Base-by-base conservation (phyloP, 306 rosid genomes). In the Benincasa hispida region DNA sequence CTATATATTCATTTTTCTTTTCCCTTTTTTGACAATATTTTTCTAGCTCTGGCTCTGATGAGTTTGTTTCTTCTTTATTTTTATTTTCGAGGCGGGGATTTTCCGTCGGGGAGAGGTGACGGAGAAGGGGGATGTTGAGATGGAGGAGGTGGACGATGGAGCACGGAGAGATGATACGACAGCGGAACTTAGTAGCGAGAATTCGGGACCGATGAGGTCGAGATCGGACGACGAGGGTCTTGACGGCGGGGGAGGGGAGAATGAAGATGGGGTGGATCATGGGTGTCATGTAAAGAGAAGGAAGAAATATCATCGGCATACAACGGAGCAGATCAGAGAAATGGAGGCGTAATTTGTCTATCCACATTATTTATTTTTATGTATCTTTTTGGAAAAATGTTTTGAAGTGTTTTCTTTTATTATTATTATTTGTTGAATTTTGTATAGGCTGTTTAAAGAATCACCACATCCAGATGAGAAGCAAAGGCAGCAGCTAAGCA, bases 401-500 rank as follows among this genome's bases (percentile, higher is more conserved):
- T 28, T 32, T 54, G 24, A 39, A 41, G 12, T 39, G 34, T 10
- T 17, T 61, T 79, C 35, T 10, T 30, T 30, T 30, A 2, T 30
- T 30, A 28, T 28, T 28, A 3, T n/a, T n/a, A 28, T 28, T 28
- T 28, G 32, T 28, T 28, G 32, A 28, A 1, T 28, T 85, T 50
- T 83, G 4, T 2, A 42, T 45, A 95, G 99, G 86, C 87, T 92
- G 58, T 95, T 95, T 83, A 95, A 92, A 79, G 99, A 95, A 48
- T 95, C 99, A 60, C 98, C 99, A 12, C 98, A 95, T 80, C 98
- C 98, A 59, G 97, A 95, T 86, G 98, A 95, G 88, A 95, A 92
- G 80, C 99, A 95, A 76, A 92, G 99, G 77, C 99, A 92, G 72
- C 98, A 92, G 39, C 90, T 95, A 1, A 92, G 98, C 89, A 95